These are phyloP conservation scores for Phytophthora cryptogea DNA, from an alignment of 352 stramenopile species.

Conservation along the genomic window DNA sequence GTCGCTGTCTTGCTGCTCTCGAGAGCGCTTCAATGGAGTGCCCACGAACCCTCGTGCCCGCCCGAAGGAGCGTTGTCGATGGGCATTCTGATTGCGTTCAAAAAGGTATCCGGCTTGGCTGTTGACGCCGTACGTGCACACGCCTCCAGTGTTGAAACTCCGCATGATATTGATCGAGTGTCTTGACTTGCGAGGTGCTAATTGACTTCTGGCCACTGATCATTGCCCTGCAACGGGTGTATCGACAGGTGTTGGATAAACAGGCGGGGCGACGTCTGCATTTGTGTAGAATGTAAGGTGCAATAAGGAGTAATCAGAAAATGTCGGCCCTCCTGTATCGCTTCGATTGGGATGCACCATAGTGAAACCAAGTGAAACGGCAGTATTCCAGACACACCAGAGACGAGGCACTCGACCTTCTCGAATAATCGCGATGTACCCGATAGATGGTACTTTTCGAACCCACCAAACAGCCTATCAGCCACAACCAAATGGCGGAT, in stretches of 20 bases:
- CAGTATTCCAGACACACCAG: conserved; percentile 11
- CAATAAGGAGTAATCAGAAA: conserved; percentile 17
- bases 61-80: conserved; percentile 59
- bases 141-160: conserved; percentile 28
- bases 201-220: conserved; percentile 26
- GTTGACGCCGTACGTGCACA: conserved; percentile 47
- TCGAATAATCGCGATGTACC: conserved; percentile 34
- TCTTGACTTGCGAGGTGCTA: conserved; percentile 4
- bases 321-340: conserved; percentile 27
- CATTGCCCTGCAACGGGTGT: too few relatives aligned
- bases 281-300: background rate
- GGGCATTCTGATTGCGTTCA: conserved; percentile 41
- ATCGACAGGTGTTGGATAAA: background rate
- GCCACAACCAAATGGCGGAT: conserved; percentile 7
- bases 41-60: conserved; percentile 34
- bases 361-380: conserved; percentile 4
- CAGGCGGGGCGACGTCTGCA: conserved; percentile 20
- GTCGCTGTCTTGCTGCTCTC: conserved; percentile 27
- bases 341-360: conserved; percentile 2
- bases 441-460: background rate
- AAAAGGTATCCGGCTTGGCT: conserved; percentile 47
- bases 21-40: conserved; percentile 44
- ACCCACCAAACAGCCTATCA: conserved; percentile 9
- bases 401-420: conserved; percentile 21
- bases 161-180: conserved; percentile 21